Conservation (phyloP, 1,284 basidiomycete species). For the Athelia sp. region DNA sequence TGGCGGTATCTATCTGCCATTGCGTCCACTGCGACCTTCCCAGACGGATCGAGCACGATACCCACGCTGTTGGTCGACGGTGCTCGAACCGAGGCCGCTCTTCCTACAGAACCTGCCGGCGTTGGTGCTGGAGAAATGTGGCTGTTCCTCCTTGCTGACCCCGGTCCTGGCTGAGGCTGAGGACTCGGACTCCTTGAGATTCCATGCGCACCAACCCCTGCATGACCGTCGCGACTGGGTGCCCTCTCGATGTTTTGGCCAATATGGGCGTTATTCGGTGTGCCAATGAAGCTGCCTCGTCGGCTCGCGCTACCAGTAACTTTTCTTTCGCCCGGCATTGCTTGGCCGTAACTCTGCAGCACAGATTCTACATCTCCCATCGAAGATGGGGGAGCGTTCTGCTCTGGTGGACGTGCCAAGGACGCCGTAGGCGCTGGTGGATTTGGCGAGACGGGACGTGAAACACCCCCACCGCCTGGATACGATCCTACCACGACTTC, state of each 20-base stretch:
- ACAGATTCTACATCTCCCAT: conserved; percentile 58
- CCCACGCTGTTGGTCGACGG: conserved; percentile 49
- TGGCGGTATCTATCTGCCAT: conserved; percentile 63
- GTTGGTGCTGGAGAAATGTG: conserved; percentile 21
- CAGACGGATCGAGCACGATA: conserved; percentile 73
- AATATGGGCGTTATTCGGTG: conserved; percentile 16
- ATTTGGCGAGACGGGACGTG: conserved; percentile 72
- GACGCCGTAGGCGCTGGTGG: conserved; percentile 52
- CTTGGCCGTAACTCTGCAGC: conserved; percentile 74
- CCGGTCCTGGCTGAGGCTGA: conserved; percentile 42
- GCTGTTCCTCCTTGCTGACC: conserved; percentile 18
- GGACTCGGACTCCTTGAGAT: conserved; percentile 56
- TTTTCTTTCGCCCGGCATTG: conserved; percentile 82
- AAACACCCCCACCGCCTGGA: conserved; percentile 39
- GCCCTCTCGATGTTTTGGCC: conserved; percentile 44
- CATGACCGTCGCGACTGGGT: conserved; percentile 61
- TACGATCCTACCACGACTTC: conserved; percentile 74
- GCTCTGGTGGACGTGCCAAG: conserved; percentile 59
- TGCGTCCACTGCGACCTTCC: conserved; percentile 75
- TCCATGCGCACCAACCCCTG: conserved; percentile 75
- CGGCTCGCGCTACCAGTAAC: conserved; percentile 41
- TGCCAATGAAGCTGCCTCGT: conserved; percentile 39
- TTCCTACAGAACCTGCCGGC: conserved; percentile 10
- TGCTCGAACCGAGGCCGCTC: conserved; percentile 19
- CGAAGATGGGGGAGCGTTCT: conserved; percentile 37